Evolutionary conservation across 495 filamentous ascomycete genomes (phyloP).

Genomic region (Penicillium longicatenatum): DNA sequence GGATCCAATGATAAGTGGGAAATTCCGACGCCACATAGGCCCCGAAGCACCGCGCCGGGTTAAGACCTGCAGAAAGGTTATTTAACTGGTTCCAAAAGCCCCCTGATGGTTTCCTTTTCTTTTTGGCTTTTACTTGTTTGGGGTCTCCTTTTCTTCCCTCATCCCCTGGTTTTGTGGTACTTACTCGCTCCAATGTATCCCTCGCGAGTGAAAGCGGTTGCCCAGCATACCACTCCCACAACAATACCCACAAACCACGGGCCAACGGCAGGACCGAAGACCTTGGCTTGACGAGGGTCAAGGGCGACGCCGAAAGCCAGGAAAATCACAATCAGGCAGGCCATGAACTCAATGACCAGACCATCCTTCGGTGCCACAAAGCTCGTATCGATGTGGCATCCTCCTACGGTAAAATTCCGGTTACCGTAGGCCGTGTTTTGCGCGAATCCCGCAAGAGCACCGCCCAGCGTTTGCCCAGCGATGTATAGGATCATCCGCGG

Average conservation of each 20-base stretch:
- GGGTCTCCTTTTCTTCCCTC: neutral
- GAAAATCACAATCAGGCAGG: conserved; percentile 43
- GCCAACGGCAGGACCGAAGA: conserved; percentile 53
- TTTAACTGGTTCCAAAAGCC: conserved; percentile 1
- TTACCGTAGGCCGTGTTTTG: conserved; percentile 30
- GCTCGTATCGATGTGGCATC: conserved; percentile 34
- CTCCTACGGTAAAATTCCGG: conserved; percentile 36
- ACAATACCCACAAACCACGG: conserved; percentile 55
- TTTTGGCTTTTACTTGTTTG: neutral
- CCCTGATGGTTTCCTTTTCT: neutral
- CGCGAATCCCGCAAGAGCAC: conserved; percentile 45
- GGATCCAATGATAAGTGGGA: conserved; percentile 38
- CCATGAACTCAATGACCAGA: conserved; percentile 47
- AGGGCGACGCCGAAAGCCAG: conserved; percentile 55
- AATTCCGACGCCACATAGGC: conserved; percentile 34
- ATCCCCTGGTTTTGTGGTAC: conserved; percentile 7
- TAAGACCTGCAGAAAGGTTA: conserved; percentile 28
- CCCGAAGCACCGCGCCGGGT: conserved; percentile 39
- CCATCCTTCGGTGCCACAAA: conserved; percentile 33
- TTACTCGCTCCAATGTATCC: conserved; percentile 49
- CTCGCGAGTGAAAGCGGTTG: conserved; percentile 41
- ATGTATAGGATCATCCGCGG: conserved; percentile 50
- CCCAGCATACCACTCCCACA: conserved; percentile 48
- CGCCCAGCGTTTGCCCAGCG: conserved; percentile 43
- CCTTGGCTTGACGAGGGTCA: conserved; percentile 53